These are phyloP conservation scores for Yamagishiella unicocca DNA, from an alignment of 139 green algal species.

Conservation along the genomic window DNA sequence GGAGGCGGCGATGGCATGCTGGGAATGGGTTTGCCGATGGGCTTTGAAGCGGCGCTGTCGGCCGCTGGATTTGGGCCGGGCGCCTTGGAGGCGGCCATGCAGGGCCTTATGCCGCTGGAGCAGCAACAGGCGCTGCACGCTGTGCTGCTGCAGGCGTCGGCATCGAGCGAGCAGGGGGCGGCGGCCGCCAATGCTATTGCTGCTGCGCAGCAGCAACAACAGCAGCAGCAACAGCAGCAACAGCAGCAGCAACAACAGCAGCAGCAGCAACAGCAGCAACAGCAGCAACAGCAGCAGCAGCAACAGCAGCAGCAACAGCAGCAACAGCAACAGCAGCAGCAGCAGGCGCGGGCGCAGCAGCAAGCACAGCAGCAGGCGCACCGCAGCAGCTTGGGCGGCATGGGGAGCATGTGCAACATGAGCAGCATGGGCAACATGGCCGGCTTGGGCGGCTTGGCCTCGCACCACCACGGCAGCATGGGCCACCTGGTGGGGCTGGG, in stretches of 20 bases:
- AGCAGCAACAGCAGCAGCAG: neutral
- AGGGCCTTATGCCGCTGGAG: conserved; percentile 57
- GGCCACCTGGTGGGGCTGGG: neutral
- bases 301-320: neutral
- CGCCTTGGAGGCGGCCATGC: conserved; percentile 25
- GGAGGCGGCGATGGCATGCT: neutral
- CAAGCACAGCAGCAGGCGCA: neutral
- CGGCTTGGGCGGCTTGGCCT: neutral
- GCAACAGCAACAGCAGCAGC: neutral
- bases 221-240: neutral
- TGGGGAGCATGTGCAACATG: neutral
- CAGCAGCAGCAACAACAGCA: neutral
- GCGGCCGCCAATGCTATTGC: neutral
- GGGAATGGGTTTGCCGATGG: neutral
- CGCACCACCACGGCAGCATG: conserved; percentile 20
- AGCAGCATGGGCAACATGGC: neutral
- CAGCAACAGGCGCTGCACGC: conserved; percentile 66
- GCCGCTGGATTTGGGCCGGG: conserved; percentile 23
- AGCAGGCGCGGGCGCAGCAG: neutral
- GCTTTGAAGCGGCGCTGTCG: conserved; percentile 12
- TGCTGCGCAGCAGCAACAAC: neutral
- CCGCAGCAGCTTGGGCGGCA: conserved; percentile 36
- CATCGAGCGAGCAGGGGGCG: neutral
- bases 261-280: neutral
- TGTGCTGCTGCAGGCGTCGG: conserved; percentile 30